These are phyloP conservation scores for Aspergillus sp. DNA, from an alignment of 2,329 filamentous ascomycete genomes.

Conservation along the genomic window DNA sequence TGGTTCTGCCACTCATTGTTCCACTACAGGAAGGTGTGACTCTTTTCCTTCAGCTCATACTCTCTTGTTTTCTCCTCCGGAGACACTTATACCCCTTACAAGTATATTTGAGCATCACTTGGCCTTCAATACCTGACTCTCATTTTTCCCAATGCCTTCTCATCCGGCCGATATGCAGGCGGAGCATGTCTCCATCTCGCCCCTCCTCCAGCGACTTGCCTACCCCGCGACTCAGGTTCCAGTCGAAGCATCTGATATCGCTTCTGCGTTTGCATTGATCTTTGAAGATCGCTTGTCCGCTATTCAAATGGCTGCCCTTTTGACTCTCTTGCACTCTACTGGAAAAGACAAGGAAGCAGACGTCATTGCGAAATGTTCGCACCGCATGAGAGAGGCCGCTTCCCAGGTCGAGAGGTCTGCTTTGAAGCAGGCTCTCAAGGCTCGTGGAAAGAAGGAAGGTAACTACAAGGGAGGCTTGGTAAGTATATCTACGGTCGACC, in stretches of 20 bases:
- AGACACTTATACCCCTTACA: not conserved
- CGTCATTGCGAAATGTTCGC: slow-evolving; percentile 77
- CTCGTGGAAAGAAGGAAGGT: slow-evolving; percentile 59
- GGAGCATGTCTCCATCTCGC: slow-evolving; percentile 40
- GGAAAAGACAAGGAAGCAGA: slow-evolving; percentile 75
- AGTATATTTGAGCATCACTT: not conserved
- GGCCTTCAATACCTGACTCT: not conserved
- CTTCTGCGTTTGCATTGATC: slow-evolving; percentile 80
- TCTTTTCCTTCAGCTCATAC: not conserved
- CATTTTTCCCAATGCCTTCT: slow-evolving; percentile 16
- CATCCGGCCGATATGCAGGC: slow-evolving; percentile 18
- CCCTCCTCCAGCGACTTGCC: slow-evolving; percentile 42
- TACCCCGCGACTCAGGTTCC: slow-evolving; percentile 38
- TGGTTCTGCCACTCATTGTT: slow-evolving; percentile 13
- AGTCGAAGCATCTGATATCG: slow-evolving; percentile 74
- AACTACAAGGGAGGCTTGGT: slow-evolving; percentile 77
- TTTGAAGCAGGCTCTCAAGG: slow-evolving; percentile 56
- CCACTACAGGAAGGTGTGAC: not conserved
- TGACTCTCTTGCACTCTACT: slow-evolving; percentile 90
- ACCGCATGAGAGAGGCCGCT: slow-evolving; percentile 75
- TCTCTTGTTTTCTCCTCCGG: not conserved
- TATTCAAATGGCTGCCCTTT: slow-evolving; percentile 75
- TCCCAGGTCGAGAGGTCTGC: slow-evolving; percentile 60
- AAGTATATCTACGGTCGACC: slow-evolving; percentile 30
- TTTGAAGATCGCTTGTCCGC: slow-evolving; percentile 87